Percentiles rank a stretch among this genome's conserved stretches.
Evolutionary conservation across 139 green algal species (phyloP).

Genomic region (Micractinium sp.): DNA sequence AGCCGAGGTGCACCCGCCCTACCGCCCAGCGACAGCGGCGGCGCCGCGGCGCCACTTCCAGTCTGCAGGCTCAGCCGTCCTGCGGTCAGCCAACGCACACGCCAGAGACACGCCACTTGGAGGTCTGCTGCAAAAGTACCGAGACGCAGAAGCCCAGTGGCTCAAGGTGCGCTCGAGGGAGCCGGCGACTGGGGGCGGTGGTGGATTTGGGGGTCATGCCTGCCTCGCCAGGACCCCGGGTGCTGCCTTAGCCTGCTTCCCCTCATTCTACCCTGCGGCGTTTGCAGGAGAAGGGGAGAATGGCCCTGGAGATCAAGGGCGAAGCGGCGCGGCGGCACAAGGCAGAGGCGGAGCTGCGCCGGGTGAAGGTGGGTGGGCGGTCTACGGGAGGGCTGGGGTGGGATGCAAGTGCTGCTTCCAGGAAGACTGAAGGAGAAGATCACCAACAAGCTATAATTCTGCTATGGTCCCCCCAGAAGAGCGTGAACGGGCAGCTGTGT

Average conservation of each 20-base stretch:
- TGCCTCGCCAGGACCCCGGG: too few species aligned
- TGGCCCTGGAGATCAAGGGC: neutral
- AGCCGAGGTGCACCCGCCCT: neutral
- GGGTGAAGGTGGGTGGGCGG: neutral
- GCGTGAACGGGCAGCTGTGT: neutral
- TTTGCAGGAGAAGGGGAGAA: slow-evolving; percentile 24
- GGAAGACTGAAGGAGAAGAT: too few species aligned
- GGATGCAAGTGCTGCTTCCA: too few species aligned
- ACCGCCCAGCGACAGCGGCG: neutral
- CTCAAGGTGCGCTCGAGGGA: slow-evolving; percentile 18
- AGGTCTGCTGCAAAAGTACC: slow-evolving; percentile 10
- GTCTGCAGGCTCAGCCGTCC: neutral
- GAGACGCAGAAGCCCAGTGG: slow-evolving; percentile 16
- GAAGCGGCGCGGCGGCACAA: slow-evolving; percentile 11
- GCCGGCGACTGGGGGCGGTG: neutral
- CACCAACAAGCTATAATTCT: too few species aligned
- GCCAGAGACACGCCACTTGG: slow-evolving; percentile 1
- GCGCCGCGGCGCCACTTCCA: neutral
- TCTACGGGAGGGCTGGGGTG: neutral
- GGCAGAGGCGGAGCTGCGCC: slow-evolving; percentile 25
- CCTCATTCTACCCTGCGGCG: neutral
- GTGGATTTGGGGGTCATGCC: too few species aligned
- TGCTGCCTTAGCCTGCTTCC: too few species aligned
- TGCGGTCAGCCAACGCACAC: slow-evolving; percentile 5
- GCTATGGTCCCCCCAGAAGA: too few species aligned